These are phyloP conservation scores for Hippophae gyantsensis DNA, from an alignment of 306 rosid genomes.

Conservation along the genomic window DNA sequence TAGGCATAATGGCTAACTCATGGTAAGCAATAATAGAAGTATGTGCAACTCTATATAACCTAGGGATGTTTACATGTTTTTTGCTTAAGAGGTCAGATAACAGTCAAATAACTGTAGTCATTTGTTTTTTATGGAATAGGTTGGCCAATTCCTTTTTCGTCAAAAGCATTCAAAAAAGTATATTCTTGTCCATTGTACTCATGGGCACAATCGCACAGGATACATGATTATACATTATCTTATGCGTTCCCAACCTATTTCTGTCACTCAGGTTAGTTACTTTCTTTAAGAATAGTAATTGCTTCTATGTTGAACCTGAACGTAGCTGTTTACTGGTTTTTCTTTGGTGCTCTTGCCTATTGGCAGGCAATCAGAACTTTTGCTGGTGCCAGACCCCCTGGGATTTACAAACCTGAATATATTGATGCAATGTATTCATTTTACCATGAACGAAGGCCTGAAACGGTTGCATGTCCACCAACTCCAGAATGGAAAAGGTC, in stretches of 20 bases:
- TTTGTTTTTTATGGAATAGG: conserved; percentile 28
- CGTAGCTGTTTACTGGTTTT: not conserved
- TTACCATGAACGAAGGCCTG: conserved; percentile 89
- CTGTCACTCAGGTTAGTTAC: conserved; percentile 74
- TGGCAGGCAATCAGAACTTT: conserved; percentile 67
- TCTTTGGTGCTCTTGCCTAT: conserved; percentile 6
- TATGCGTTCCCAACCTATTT: conserved; percentile 63
- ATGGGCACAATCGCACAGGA: conserved; percentile 98
- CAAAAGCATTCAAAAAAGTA: conserved; percentile 82
- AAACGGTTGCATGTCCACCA: conserved; percentile 69
- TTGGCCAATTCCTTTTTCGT: conserved; percentile 63
- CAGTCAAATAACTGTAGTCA: no score
- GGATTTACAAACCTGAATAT: conserved; percentile 94
- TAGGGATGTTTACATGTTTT: no score
- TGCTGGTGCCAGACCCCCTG: conserved; percentile 95
- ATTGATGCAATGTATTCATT: conserved; percentile 74
- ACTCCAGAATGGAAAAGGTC: conserved; percentile 99
- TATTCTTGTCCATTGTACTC: conserved; percentile 97
- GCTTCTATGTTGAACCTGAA: conserved; percentile 5
- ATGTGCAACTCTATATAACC: no score
- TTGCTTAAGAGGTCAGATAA: no score
- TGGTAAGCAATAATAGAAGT: no score
- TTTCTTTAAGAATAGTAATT: not conserved
- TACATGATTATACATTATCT: conserved; percentile 89
- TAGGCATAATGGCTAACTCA: no score